Evolutionary conservation across 1,284 basidiomycete species (phyloP).

Genomic region (Moesziomyces globuligerus): DNA sequence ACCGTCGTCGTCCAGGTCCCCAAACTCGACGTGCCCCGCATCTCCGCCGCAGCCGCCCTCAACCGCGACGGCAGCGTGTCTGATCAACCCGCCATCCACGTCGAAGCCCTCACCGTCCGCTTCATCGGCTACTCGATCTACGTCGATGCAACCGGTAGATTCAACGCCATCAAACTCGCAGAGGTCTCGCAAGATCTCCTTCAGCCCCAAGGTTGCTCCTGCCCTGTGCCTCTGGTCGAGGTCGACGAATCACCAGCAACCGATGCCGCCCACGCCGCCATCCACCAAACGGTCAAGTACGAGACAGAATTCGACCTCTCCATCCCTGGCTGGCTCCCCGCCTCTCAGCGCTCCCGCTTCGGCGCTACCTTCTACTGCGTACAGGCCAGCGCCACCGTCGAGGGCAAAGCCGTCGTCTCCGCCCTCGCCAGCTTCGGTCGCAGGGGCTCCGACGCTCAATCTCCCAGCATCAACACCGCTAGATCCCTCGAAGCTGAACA

Average conservation of each 20-base stretch:
- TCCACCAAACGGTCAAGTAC: constrained; percentile 37
- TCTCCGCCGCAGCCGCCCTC: constrained; percentile 26
- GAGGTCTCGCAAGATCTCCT: constrained; percentile 56
- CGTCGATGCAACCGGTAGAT: constrained; percentile 61
- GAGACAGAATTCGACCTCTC: constrained; percentile 64
- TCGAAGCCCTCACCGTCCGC: constrained; percentile 47
- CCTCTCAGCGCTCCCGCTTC: constrained; percentile 58
- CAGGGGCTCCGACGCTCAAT: constrained; percentile 4
- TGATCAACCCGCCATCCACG: constrained; percentile 28
- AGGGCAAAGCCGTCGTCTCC: constrained; percentile 30
- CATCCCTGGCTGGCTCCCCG: constrained; percentile 64
- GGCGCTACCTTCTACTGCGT: constrained; percentile 65
- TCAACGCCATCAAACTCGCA: constrained; percentile 55
- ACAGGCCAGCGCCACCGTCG: constrained; percentile 47
- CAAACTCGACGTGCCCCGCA: constrained; percentile 25
- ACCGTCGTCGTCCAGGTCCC: constrained; percentile 47
- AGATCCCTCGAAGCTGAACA: constrained; percentile 37
- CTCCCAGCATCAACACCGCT: neutral
- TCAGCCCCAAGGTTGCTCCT: constrained; percentile 32
- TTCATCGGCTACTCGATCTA: constrained; percentile 64
- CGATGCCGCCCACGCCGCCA: neutral
- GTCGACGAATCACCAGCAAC: constrained; percentile 9
- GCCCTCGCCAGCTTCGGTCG: constrained; percentile 21
- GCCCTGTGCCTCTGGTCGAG: constrained; percentile 15
- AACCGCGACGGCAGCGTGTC: constrained; percentile 14